Percentiles rank a stretch among this genome's conserved stretches.
Conservation (phyloP, 2,329 filamentous ascomycete species). For the Dothideomycetes sp. region DNA sequence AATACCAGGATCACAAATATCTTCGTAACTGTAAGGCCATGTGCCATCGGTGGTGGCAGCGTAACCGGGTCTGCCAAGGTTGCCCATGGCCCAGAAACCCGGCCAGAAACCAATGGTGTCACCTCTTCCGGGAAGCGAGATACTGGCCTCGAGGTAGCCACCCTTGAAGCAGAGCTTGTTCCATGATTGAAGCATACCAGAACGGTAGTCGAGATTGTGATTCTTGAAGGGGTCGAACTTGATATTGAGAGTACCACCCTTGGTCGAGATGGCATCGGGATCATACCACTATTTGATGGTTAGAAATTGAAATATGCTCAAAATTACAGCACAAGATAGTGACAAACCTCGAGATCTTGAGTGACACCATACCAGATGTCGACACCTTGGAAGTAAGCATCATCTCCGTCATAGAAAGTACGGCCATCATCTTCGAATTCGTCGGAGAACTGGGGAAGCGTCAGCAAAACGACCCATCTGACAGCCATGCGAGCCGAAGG, state of each 20-base stretch:
- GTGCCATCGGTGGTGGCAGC: slow-evolving; percentile 61
- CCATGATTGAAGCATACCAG: slow-evolving; percentile 68
- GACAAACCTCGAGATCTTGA: slow-evolving; percentile 52
- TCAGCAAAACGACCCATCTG: slow-evolving; percentile 12
- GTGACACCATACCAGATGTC: slow-evolving; percentile 67
- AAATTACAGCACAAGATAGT: slow-evolving; percentile 17
- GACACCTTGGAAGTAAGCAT: slow-evolving; percentile 58
- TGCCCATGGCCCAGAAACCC: slow-evolving; percentile 68
- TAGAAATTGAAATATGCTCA: slow-evolving; percentile 13
- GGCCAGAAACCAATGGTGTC: slow-evolving; percentile 64
- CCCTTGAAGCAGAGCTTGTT: slow-evolving; percentile 66
- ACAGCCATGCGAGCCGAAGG: neutral
- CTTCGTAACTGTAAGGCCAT: slow-evolving; percentile 66
- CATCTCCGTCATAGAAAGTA: slow-evolving; percentile 62
- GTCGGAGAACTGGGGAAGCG: slow-evolving; percentile 50
- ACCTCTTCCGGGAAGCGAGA: slow-evolving; percentile 58
- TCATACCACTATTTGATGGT: slow-evolving; percentile 51
- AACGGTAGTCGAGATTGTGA: slow-evolving; percentile 57
- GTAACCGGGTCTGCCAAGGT: slow-evolving; percentile 60
- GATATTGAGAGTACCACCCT: slow-evolving; percentile 53
- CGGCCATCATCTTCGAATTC: slow-evolving; percentile 60
- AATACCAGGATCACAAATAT: slow-evolving; percentile 60
- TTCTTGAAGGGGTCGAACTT: slow-evolving; percentile 57
- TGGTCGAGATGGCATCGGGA: slow-evolving; percentile 56
- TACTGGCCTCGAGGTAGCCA: slow-evolving; percentile 59